Base-by-base conservation (phyloP, 2,329 filamentous ascomycete species). In the Teratosphaeria nubilosa region DNA sequence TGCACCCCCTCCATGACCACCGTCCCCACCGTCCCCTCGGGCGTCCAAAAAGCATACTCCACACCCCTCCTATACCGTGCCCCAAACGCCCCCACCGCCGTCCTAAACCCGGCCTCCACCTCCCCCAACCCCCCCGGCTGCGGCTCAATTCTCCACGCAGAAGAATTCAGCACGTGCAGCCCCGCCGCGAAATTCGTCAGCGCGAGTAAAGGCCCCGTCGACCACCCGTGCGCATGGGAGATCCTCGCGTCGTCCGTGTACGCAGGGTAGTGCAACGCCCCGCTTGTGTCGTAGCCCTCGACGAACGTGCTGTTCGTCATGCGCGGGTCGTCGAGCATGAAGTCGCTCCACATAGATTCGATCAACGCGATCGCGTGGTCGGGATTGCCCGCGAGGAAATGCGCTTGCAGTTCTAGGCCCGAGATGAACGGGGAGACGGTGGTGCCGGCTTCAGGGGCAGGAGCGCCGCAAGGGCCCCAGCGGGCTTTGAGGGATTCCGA, bases 271-370 rank as follows among this genome's bases (percentile, higher is more conserved):
- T 77, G 75, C 20, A 81, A 64, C 2, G 70, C 68, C 1, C 79
- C 79, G 34, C 76, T 72, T 0, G 72, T 74, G 1, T 72, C 68
- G 56, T 80, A 81, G 0, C 79, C 79, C 63, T 81, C 79, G 56
- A 80, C 77, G 55, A 80, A 80, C 0, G 78, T 80, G 0, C 72
- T 75, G 53, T 81, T 78, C 1, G 79, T 82, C 77, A 81, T 80
- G 37, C 77, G 72, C 0, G 77, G 74, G 57, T 80, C 76, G 16
- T 80, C 72, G 5, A 83, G 74, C 79, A 83, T 82, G 63, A 80
- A 83, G 24, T 67, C 53, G 10, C 16, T 68, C 79, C 80, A 82
- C 65, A 78, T 74, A 2, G 76, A 60, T 6, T 75, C 66, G 60
- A 79, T 77, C 4, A 80, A 66, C 2, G 70, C 75, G 1, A 80